These are phyloP conservation scores for Calonectria honghensis DNA, from an alignment of 2,329 filamentous ascomycete species.

Conservation along the genomic window DNA sequence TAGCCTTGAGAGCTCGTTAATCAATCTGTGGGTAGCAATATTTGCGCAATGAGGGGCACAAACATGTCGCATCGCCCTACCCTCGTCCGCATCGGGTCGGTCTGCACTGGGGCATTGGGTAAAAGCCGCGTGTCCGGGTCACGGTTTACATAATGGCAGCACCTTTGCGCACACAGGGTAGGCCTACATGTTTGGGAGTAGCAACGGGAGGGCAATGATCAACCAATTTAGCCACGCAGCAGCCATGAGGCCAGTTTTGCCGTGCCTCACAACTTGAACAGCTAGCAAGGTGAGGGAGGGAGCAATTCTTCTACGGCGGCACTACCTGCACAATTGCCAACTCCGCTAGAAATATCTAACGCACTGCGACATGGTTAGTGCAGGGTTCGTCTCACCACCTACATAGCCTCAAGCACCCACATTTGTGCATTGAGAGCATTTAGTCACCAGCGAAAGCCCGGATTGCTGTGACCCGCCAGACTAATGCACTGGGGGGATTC, in stretches of 20 bases:
- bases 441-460: conserved; percentile 10
- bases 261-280: not conserved
- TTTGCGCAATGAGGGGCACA: conserved; percentile 36
- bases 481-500: conserved; percentile 28
- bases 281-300: not conserved
- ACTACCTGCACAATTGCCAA: conserved; percentile 20
- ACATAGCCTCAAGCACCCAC: conserved; percentile 22
- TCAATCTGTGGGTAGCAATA: conserved; percentile 41
- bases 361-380: conserved; percentile 25
- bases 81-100: conserved; percentile 1
- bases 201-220: conserved; percentile 26
- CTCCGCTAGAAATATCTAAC: conserved; percentile 1
- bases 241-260: conserved; percentile 22
- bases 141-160: conserved; percentile 44
- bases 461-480: conserved; percentile 16
- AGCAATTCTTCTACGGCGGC: not conserved
- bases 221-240: conserved; percentile 32
- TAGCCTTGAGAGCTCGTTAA: conserved; percentile 34
- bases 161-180: conserved; percentile 12
- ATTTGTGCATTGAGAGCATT: conserved; percentile 5
- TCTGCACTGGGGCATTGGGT: conserved; percentile 22
- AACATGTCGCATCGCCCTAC: not conserved
- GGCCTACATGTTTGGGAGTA: conserved; percentile 12
- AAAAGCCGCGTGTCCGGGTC: conserved; percentile 19
- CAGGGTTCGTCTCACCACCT: conserved; percentile 28